Base-by-base conservation (phyloP, 495 filamentous ascomycete genomes). In the Amniculicola lignicola region DNA sequence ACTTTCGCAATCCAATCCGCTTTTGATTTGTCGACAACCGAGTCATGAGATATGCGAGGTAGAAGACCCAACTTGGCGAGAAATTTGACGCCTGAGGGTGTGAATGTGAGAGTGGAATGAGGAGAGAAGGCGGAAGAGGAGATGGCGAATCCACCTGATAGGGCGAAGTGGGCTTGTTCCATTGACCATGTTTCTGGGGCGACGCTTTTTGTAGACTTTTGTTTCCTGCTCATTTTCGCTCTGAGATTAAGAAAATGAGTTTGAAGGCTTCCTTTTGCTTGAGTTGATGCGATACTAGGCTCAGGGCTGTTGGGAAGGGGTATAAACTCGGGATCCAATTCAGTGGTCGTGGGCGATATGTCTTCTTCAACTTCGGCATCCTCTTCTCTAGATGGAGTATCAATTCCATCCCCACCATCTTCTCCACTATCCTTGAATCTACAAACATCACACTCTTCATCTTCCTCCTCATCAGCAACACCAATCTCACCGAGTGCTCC, bases 1-100 rank as follows among this genome's bases (percentile, higher is more conserved):
- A 63, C 23, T 45, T 75, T 75, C 1, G 70, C 66, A 1, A 70
- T 40, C 14, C 21, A 7, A 39, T 70, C 67, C 4, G 64, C 66
- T 54, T 75, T 72, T 44, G 65, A 72, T 23, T 69, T 68, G 46
- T 67, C 67, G 11, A 28, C 43, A 3, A 71, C 62, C 0, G 51
- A 57, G 1, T 27, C 39, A 18, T 16, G 22, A 0, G 64, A 21
- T 10, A 68, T 43, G 4, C 46, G 43, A 3, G 64, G 62, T 0
- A 65, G 37, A 2, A 56, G 21, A 14, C 55, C 59, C 42, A 63
- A 47, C 5, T 52, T 44, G 12, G 67, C 62, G 1, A 68, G 40
- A 10, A 47, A 19, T 1, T 54, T 45, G 18, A 70, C 28, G 10
- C 59, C 69, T 2, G 18, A 15, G 2, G 65, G 66, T 10, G 69